phyloP scores from a whole-genome alignment of 305 asterid genomes.

The Andrographis paniculata region DNA sequence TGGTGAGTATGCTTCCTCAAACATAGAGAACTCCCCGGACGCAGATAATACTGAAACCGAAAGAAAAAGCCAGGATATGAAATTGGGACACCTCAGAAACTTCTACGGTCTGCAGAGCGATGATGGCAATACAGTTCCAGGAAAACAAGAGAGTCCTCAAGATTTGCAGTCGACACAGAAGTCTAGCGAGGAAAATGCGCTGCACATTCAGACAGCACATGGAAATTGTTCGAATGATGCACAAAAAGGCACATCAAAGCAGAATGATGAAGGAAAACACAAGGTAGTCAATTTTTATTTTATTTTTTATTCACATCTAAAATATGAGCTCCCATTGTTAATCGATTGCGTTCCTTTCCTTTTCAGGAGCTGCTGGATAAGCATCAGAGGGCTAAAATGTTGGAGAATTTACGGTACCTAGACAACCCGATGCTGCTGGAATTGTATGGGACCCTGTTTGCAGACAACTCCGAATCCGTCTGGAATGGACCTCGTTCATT shows the following conservation, averaged over 20 bases:
- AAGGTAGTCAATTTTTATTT: conserved; percentile 33
- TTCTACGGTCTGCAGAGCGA: conserved; percentile 40
- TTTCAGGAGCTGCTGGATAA: conserved; percentile 48
- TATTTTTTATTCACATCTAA: no score
- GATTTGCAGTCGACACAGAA: conserved; percentile 38
- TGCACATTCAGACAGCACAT: conserved; percentile 29
- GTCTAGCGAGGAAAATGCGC: conserved; percentile 37
- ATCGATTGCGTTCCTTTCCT: conserved; percentile 3
- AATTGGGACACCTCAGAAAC: conserved; percentile 38
- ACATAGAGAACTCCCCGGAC: conserved; percentile 56
- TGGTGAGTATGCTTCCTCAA: conserved; percentile 60
- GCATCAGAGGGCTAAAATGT: conserved; percentile 73
- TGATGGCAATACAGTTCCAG: conserved; percentile 26
- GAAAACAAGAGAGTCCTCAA: conserved; percentile 44
- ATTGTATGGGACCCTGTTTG: conserved; percentile 56
- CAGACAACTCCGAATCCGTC: conserved; percentile 38
- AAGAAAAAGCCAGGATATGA: conserved; percentile 52
- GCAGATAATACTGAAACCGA: conserved; percentile 35
- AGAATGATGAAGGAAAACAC: conserved; percentile 38
- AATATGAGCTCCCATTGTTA: no score
- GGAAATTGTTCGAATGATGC: conserved; percentile 31
- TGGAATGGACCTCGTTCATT: conserved; percentile 93
- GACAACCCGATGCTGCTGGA: conserved; percentile 68
- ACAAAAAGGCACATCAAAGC: conserved; percentile 33
- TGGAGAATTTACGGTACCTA: conserved; percentile 66